Base-by-base conservation (phyloP, 129 eudicot species). In the Lactuca saligna region DNA sequence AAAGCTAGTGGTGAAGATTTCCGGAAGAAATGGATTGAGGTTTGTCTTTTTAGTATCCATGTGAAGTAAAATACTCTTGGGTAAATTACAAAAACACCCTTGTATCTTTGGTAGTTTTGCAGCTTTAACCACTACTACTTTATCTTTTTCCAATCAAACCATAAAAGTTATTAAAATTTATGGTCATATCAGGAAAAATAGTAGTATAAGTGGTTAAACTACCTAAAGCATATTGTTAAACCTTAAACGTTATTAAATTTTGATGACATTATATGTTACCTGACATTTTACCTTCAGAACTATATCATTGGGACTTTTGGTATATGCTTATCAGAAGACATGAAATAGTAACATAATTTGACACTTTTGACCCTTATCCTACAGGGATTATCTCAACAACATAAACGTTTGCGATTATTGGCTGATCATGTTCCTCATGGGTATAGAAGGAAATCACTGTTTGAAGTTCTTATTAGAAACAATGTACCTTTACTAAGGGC, bases 351-450 rank as follows among this genome's bases (percentile, higher is more conserved):
- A 46, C 5, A 38, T 17, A 66, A 17, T 17, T 54, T 67, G 56
- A 33, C 8, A 32, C 51, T 53, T 69, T 48, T 13, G 73, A 31
- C 57, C 20, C 33, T 58, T 59, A 42, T 31, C 20, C 39, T 84
- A 55, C 84, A 94, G 99, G 95, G 99, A 16, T 83, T 94, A 77
- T 89, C 99, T 33, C 99, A 94, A 67, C 91, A 80, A n/a, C 97
- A 90, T 83, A 94, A 94, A 80, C 88, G 92, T 48, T 74, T 94
- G 63, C 86, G 89, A n/a, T 83, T 87, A 32, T 78, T 94, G 74
- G 95, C 96, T 3, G 97, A 94, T 77, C 97, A 94, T 62, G 91
- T 89, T 44, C 99, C 99, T 73, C 97, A 77, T 81, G 90, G 97
- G 57, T 85, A 87, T 73, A 81, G 89, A 76, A 89, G 81, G 83